Evolutionary conservation across 768 basidiomycete species (phyloP).

Genomic region (Tulasnella sp.): DNA sequence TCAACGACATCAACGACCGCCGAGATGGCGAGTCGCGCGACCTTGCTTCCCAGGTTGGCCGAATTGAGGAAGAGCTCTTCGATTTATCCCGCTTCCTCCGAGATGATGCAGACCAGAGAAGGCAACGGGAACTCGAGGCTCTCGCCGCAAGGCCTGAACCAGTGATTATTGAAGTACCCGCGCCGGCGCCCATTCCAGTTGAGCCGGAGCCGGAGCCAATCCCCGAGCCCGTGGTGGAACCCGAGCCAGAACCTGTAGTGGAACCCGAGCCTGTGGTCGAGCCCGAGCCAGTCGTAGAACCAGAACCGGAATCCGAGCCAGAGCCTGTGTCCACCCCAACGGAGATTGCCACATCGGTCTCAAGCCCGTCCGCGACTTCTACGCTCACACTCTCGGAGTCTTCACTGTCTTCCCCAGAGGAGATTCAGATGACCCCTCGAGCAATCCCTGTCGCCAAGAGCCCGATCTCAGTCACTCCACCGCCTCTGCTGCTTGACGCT

Average conservation of each 20-base stretch:
- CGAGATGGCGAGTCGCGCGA: conserved; percentile 58
- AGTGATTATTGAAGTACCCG: neutral
- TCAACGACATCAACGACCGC: conserved; percentile 57
- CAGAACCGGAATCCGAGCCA: conserved; percentile 23
- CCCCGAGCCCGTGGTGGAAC: neutral
- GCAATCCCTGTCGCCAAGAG: neutral
- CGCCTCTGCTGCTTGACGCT: conserved; percentile 37
- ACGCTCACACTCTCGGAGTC: neutral
- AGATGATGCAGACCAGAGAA: conserved; percentile 20
- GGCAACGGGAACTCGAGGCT: conserved; percentile 19
- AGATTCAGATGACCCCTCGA: neutral
- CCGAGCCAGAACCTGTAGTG: neutral
- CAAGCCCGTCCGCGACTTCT: neutral
- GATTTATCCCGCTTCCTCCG: conserved; percentile 38
- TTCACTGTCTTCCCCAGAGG: neutral
- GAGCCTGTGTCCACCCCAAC: neutral
- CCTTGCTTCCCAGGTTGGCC: conserved; percentile 56
- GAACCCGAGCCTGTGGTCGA: neutral
- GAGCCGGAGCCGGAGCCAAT: neutral
- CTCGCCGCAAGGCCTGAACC: neutral
- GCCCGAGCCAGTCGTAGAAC: conserved; percentile 23
- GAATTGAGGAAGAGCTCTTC: conserved; percentile 60
- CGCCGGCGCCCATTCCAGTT: neutral
- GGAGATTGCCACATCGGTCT: neutral
- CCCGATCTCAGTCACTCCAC: conserved; percentile 32